A percentile compares a stretch with the other conserved stretches of the same genome.
Evolutionary conservation across 306 rosid genomes (phyloP).

Genomic region (Coriaria nepalensis): DNA sequence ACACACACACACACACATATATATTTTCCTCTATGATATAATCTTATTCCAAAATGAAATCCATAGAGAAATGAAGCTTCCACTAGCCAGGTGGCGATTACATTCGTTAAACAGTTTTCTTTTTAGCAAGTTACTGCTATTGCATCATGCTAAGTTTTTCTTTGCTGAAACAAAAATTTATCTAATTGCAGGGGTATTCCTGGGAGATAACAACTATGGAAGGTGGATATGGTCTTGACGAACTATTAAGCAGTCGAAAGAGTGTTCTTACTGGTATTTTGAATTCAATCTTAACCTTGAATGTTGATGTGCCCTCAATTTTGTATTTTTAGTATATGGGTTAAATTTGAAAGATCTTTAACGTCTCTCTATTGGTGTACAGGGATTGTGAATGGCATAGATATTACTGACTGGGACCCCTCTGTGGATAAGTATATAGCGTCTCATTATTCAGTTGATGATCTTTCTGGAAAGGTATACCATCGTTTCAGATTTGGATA

Average conservation of each 20-base stretch:
- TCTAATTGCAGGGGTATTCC: conserved; percentile 57
- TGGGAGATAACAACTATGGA: conserved; percentile 80
- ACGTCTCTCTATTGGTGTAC: background rate
- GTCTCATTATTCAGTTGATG: conserved; percentile 44
- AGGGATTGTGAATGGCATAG: conserved; percentile 87
- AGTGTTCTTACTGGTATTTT: conserved; percentile 67
- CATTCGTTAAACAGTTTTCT: background rate
- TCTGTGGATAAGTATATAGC: conserved; percentile 52
- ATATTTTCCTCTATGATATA: background rate
- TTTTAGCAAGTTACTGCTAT: background rate
- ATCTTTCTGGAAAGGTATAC: conserved; percentile 67
- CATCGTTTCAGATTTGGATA: conserved; percentile 3
- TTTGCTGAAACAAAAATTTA: background rate
- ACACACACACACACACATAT: too few relatives aligned
- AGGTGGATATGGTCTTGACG: conserved; percentile 72
- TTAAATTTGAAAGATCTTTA: too few relatives aligned
- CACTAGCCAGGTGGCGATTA: too few relatives aligned
- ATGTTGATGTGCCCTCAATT: too few relatives aligned
- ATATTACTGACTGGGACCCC: conserved; percentile 73
- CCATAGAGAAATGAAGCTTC: background rate
- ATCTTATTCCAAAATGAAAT: background rate
- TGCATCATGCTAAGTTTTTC: background rate
- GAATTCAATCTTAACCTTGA: too few relatives aligned
- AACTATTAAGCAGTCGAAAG: conserved; percentile 42
- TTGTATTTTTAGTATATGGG: too few relatives aligned